Percentiles rank a stretch among this genome's conserved stretches.
Evolutionary conservation across 495 filamentous ascomycete species (phyloP).

Genomic region (Penicillium chermesinum): DNA sequence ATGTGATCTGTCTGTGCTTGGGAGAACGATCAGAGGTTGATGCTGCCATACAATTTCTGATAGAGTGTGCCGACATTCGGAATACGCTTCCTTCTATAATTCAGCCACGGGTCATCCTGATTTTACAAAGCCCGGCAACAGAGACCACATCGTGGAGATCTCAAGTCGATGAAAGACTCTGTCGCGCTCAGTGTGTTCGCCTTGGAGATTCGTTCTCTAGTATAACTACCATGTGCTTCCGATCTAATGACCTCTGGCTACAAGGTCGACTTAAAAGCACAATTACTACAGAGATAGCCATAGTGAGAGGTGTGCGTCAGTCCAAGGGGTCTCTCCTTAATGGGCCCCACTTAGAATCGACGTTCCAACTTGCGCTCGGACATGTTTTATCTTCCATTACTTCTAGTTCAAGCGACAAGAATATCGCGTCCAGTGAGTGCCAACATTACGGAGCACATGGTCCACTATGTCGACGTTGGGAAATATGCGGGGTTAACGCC

Average conservation of each 20-base stretch:
- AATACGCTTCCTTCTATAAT: background rate
- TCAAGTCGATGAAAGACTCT: background rate
- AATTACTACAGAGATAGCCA: background rate
- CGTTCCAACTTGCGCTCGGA: conserved; percentile 12
- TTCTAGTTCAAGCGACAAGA: conserved; percentile 9
- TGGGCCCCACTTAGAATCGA: conserved; percentile 3
- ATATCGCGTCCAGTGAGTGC: conserved; percentile 5
- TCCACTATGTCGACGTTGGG: conserved; percentile 14
- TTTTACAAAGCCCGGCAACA: background rate
- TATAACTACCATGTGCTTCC: background rate
- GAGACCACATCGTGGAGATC: background rate
- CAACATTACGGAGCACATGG: conserved; percentile 1
- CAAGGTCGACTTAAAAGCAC: background rate
- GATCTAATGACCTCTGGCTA: background rate
- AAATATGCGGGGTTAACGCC: conserved; percentile 1
- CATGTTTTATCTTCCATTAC: background rate
- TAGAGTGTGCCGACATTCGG: conserved; percentile 7
- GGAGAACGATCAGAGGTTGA: conserved; percentile 6
- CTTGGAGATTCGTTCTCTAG: background rate
- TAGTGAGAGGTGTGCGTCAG: background rate
- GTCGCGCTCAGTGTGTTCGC: background rate
- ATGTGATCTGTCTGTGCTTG: conserved; percentile 22
- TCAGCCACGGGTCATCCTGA: background rate
- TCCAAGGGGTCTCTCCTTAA: conserved; percentile 4
- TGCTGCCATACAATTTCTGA: conserved; percentile 8